Evolutionary conservation across 2,329 filamentous ascomycete species (phyloP).

Genomic region (Talaromyces sp.): DNA sequence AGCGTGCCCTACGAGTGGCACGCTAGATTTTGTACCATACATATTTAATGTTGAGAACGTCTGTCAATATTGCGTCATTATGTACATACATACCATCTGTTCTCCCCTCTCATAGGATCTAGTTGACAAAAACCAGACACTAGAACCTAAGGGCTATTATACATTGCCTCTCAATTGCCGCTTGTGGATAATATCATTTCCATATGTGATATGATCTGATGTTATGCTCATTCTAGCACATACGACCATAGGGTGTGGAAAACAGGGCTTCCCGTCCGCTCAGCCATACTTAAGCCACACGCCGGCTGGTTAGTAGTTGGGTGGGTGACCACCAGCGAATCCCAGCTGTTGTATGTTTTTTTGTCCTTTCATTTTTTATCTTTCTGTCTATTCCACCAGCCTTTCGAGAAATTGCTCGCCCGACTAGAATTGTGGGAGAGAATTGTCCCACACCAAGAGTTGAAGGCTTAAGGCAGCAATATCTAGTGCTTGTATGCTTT

Average conservation of each 20-base stretch:
- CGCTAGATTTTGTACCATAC: neutral
- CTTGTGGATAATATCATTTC: too few relatives aligned
- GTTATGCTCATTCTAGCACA: neutral
- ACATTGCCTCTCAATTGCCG: neutral
- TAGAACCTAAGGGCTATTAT: neutral
- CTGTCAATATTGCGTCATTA: neutral
- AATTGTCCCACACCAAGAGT: too few relatives aligned
- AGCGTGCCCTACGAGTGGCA: neutral
- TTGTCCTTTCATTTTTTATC: neutral
- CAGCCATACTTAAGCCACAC: slow-evolving; percentile 2
- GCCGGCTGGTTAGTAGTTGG: slow-evolving; percentile 2
- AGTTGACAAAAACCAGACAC: neutral
- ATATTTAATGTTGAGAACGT: neutral
- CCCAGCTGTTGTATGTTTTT: slow-evolving; percentile 2
- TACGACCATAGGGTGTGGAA: slow-evolving; percentile 3
- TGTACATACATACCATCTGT: neutral
- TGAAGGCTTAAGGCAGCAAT: too few relatives aligned
- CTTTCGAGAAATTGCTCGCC: too few relatives aligned
- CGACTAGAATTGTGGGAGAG: too few relatives aligned
- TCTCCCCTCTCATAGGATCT: neutral
- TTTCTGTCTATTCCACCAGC: too few relatives aligned
- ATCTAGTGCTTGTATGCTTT: too few relatives aligned
- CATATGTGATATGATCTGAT: too few relatives aligned
- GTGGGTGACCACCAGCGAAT: slow-evolving; percentile 3
- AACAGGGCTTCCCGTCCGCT: slow-evolving; percentile 3